Evolutionary conservation across 2,329 filamentous ascomycete genomes (phyloP).

Genomic region (Thielaviopsis populi): DNA sequence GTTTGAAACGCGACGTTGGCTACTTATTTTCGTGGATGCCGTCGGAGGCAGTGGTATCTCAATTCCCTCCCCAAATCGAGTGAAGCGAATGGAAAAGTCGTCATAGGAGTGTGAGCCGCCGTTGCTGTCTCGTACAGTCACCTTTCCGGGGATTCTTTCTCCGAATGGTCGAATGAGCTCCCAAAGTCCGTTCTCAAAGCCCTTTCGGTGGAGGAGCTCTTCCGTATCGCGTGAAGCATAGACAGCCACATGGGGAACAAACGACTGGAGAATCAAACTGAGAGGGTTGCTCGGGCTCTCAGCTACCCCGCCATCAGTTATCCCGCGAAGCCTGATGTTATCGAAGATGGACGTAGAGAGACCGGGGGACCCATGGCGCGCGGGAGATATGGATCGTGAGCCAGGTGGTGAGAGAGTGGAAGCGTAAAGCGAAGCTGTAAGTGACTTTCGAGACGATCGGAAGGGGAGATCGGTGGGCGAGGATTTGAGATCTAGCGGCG

Average conservation of each 20-base stretch:
- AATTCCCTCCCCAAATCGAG: slow-evolving; percentile 47
- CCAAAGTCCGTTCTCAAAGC: slow-evolving; percentile 66
- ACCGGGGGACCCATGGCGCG: slow-evolving; percentile 41
- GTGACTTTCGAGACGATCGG: slow-evolving; percentile 33
- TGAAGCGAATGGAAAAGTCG: slow-evolving; percentile 80
- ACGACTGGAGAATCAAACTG: slow-evolving; percentile 62
- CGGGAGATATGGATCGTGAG: slow-evolving; percentile 53
- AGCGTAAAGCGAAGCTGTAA: slow-evolving; percentile 45
- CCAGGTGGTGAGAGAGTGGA: slow-evolving; percentile 52
- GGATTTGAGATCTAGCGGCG: slow-evolving; percentile 13
- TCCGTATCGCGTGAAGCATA: slow-evolving; percentile 80
- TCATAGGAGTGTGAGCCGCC: slow-evolving; percentile 72
- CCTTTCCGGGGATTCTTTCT: slow-evolving; percentile 71
- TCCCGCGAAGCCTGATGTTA: slow-evolving; percentile 26
- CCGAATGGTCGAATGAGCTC: slow-evolving; percentile 83
- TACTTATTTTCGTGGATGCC: slow-evolving; percentile 17
- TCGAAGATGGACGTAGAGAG: slow-evolving; percentile 44
- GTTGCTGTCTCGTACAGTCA: slow-evolving; percentile 79
- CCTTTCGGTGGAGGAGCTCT: slow-evolving; percentile 64
- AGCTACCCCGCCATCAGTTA: slow-evolving; percentile 23
- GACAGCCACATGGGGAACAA: slow-evolving; percentile 78
- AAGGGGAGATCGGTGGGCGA: slow-evolving; percentile 11
- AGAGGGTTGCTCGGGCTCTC: slow-evolving; percentile 40
- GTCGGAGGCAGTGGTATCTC: slow-evolving; percentile 34
- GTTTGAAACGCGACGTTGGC: slow-evolving; percentile 6